phyloP scores from a whole-genome alignment of 495 filamentous ascomycete species.

The Annulohypoxylon bovei region DNA sequence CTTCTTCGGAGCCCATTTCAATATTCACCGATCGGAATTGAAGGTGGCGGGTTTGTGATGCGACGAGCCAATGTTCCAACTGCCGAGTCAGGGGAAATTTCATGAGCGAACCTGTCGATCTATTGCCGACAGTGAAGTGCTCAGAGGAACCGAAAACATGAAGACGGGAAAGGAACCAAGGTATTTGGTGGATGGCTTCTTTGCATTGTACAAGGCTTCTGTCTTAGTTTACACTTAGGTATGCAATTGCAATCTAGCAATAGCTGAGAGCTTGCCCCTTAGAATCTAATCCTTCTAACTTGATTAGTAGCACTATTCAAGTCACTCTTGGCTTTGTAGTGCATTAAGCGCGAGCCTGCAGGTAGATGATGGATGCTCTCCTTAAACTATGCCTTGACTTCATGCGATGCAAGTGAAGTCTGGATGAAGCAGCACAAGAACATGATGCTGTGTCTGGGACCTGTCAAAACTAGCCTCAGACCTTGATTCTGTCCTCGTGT shows the following conservation, averaged over 20 bases:
- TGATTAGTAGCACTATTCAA: not conserved
- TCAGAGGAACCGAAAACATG: not conserved
- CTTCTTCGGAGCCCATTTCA: slow-evolving; percentile 16
- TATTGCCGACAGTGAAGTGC: slow-evolving; percentile 8
- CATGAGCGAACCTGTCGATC: slow-evolving; percentile 13
- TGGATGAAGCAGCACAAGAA: slow-evolving; percentile 30
- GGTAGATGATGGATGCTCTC: not conserved
- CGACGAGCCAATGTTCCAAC: slow-evolving; percentile 18
- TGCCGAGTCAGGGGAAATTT: slow-evolving; percentile 17
- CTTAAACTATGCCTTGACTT: not conserved
- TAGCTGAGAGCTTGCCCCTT: not conserved
- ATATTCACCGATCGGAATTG: slow-evolving; percentile 41
- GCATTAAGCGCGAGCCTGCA: not conserved
- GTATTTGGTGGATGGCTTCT: not conserved
- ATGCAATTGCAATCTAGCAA: slow-evolving; percentile 4
- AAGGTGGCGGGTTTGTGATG: slow-evolving; percentile 25
- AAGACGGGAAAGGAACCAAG: not conserved
- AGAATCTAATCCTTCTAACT: not conserved
- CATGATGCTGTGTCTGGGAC: slow-evolving; percentile 36
- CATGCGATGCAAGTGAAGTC: slow-evolving; percentile 14
- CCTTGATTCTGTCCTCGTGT: slow-evolving; percentile 35
- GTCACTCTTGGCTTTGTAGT: not conserved
- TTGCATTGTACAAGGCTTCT: slow-evolving; percentile 20
- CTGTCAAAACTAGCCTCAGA: slow-evolving; percentile 42
- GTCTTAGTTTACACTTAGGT: slow-evolving; percentile 10